Base-by-base conservation (phyloP, 1,139 yeast genomes). In the Groenewaldozyma auringiensis region DNA sequence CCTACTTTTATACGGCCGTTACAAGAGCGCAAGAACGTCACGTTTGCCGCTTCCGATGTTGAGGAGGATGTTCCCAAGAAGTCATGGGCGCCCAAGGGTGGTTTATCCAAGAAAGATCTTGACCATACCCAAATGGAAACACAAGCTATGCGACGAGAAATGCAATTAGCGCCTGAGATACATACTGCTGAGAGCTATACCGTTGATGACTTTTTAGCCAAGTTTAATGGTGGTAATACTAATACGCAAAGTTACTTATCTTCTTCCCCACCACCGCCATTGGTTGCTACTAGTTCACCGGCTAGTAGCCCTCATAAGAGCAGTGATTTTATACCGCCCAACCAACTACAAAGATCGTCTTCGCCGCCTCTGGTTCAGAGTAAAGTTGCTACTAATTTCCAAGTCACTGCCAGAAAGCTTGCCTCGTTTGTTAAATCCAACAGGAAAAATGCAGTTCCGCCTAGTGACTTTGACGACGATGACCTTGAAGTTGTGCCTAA, bases 71-170 rank as follows among this genome's bases (percentile, higher is more conserved):
- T 9, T 14, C 35, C 41, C 21, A 40, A 20, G 31, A 22, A 3
- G 20, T 36, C 25, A 20, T 32, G 25, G 21, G 21, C 13, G 22
- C 33, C 32, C 29, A 14, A 39, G 20, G 44, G 44, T 21, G 36
- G 43, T 21, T 43, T 25, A 14, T 40, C 46, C 21, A 62, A 60
- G 42, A 64, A 62, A 44, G 66, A 61, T 2, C 44, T 53, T 20
- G 65, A 61, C 42, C 56, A 59, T 32, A 57, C 64, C 47, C 59
- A 56, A 29, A 52, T 52, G 40, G 66, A 64, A 45, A 56, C 65
- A 3, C 62, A 56, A 41, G 48, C 66, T 31, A 50, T 63, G 41
- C 58, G 53, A 37, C 49, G 67, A 39, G 57, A 52, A 22, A 49
- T 61, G 36, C 56, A 55, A 21, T 46, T 59, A 16, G 63, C 55